Percentiles rank a stretch among this genome's conserved stretches.
phyloP scores from a whole-genome alignment of 805 yeast species.

The Zygosaccharomyces bisporus region DNA sequence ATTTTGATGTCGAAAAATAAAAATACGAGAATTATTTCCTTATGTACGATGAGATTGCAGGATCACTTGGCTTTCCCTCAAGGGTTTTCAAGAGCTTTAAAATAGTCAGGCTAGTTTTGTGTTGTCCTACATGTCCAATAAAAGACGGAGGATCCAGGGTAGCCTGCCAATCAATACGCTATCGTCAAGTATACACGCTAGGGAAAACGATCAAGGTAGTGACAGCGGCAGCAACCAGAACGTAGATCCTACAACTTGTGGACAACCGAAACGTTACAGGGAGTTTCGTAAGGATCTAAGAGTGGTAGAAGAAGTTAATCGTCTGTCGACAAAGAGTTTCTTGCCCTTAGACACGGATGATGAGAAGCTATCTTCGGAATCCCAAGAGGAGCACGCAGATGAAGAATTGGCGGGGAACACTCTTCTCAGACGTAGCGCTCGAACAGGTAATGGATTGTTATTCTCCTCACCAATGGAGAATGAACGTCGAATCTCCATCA shows the following conservation, averaged over 20 bases:
- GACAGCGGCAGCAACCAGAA: background rate
- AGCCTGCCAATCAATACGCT: conserved; percentile 14
- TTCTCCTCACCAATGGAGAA: conserved; percentile 16
- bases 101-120: background rate
- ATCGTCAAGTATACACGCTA: conserved; percentile 4
- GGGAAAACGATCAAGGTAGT: conserved; percentile 1
- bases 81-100: background rate
- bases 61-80: background rate
- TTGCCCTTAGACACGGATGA: conserved; percentile 12
- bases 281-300: conserved; percentile 19
- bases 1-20: background rate
- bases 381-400: conserved; percentile 3
- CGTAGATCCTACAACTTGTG: background rate
- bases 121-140: conserved; percentile 10
- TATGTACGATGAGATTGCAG: background rate
- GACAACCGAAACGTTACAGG: conserved; percentile 19
- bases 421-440: conserved; percentile 13
- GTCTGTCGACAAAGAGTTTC: conserved; percentile 15
- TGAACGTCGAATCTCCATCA: background rate
- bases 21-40: background rate
- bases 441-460: conserved; percentile 16
- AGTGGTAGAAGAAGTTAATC: conserved; percentile 19
- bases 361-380: background rate
- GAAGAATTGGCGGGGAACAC: conserved; percentile 13
- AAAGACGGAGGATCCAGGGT: conserved; percentile 14